Evolutionary conservation across 2,329 filamentous ascomycete species (phyloP).

Genomic region (Raffaelea arxii): DNA sequence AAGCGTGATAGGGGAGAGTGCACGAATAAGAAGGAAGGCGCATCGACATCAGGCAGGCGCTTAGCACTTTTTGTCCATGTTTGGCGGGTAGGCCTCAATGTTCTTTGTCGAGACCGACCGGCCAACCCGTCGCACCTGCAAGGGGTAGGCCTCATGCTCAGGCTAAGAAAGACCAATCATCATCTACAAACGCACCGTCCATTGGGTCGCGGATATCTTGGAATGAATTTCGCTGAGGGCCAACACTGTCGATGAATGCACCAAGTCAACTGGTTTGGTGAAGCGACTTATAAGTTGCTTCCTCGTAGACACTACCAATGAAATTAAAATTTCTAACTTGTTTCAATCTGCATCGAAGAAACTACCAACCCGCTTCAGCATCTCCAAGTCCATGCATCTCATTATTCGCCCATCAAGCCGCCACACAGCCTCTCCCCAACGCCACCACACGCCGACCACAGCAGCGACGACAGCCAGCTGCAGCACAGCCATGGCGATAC

Average conservation of each 20-base stretch:
- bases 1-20: no score
- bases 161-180: no score
- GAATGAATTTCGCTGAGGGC: no score
- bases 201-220: no score
- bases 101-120: background rate
- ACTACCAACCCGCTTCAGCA: slow-evolving; percentile 31
- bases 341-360: slow-evolving; percentile 33
- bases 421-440: slow-evolving; percentile 30
- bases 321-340: background rate
- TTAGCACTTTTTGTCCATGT: no score
- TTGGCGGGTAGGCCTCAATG: background rate
- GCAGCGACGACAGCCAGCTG: slow-evolving; percentile 28
- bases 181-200: no score
- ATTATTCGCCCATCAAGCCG: slow-evolving; percentile 36
- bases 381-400: slow-evolving; percentile 32
- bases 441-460: slow-evolving; percentile 28
- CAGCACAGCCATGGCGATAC: slow-evolving; percentile 30
- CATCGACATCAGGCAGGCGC: no score
- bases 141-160: no score
- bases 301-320: background rate
- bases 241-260: no score
- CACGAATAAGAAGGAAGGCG: no score
- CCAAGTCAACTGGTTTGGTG: background rate
- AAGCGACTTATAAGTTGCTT: no score
- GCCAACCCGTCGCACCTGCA: no score